These are phyloP conservation scores for Solanum piurae DNA, from an alignment of 257 asterid genomes.

Conservation along the genomic window DNA sequence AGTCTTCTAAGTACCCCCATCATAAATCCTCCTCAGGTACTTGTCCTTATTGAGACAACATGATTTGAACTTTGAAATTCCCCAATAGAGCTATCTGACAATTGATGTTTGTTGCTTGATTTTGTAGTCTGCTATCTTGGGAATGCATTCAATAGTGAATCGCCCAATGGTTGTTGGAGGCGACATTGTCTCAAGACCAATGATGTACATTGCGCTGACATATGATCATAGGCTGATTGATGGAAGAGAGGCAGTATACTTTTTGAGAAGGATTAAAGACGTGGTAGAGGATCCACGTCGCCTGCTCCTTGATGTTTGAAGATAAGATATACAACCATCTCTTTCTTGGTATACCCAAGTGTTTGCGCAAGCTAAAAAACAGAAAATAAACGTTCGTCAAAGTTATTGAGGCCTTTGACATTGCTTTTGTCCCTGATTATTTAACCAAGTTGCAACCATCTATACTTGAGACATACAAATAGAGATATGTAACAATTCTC, in stretches of 20 bases:
- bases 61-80: neutral
- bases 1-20: constrained; percentile 96
- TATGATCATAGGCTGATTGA: constrained; percentile 94
- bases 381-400: neutral
- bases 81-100: neutral
- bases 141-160: constrained; percentile 92
- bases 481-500: neutral
- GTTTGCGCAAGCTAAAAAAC: neutral
- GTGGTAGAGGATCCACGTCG: constrained; percentile 98
- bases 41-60: neutral
- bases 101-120: neutral
- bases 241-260: constrained; percentile 96
- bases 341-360: neutral
- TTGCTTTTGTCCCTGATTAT: neutral
- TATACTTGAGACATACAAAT: neutral
- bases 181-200: constrained; percentile 70
- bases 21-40: constrained; percentile 98
- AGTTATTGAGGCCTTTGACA: neutral
- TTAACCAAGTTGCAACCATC: neutral
- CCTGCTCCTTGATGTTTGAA: constrained; percentile 72
- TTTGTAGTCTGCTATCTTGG: constrained; percentile 86
- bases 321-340: neutral
- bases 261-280: constrained; percentile 85
- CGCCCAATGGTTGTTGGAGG: constrained; percentile 99
- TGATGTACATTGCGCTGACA: constrained; percentile 94